Conservation (phyloP, 306 rosid species). For the Parietaria judaica region DNA sequence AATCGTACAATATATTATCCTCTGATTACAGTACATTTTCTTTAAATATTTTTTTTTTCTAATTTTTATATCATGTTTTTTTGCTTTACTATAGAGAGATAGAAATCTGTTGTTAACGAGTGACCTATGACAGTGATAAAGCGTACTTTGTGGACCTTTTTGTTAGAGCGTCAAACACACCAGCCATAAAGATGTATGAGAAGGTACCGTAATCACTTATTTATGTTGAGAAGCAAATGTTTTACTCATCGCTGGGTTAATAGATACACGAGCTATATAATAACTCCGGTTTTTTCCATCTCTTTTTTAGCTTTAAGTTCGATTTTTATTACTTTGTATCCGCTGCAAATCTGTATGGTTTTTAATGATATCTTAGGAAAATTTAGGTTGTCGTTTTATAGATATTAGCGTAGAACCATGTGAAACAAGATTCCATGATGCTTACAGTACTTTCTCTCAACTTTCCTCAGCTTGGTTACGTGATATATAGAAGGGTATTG, state of each 20-base stretch:
- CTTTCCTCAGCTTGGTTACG: constrained; percentile 71
- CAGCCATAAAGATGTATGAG: constrained; percentile 96
- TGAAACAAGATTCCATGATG: neutral
- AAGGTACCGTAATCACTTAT: constrained; percentile 42
- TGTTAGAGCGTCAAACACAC: constrained; percentile 94
- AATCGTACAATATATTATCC: no score
- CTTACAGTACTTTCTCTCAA: constrained; percentile 6
- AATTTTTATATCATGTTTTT: no score
- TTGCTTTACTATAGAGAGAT: neutral
- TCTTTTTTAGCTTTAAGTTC: no score
- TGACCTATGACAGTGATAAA: constrained; percentile 61
- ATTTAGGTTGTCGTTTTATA: no score
- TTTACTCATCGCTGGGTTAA: neutral
- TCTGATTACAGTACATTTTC: no score
- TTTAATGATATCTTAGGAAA: no score
- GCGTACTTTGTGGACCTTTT: constrained; percentile 92
- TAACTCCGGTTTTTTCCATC: neutral
- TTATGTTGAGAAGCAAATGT: neutral
- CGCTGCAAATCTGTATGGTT: no score
- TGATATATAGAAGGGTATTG: constrained; percentile 89
- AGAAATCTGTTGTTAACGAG: constrained; percentile 1
- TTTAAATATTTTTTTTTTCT: no score
- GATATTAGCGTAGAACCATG: no score
- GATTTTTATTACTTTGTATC: no score
- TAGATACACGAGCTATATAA: neutral